A percentile compares a stretch with the other conserved stretches of the same genome.
These are phyloP conservation scores for Entonaema liquescens DNA, from an alignment of 495 filamentous ascomycete species.

Conservation along the genomic window DNA sequence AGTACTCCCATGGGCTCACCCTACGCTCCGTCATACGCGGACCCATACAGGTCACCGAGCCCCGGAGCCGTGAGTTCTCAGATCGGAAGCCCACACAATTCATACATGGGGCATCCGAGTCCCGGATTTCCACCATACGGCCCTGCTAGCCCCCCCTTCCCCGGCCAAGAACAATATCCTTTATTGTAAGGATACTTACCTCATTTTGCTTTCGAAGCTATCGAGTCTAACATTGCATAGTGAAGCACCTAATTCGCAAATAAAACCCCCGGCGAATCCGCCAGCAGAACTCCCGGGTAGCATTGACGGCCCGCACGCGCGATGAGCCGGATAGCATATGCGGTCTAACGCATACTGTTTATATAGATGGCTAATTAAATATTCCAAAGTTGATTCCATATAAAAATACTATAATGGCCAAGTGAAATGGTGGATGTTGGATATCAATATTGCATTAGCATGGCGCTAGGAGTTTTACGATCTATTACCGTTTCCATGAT, in stretches of 20 bases:
- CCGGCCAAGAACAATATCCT: conserved; percentile 1
- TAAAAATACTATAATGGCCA: background rate
- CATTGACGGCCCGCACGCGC: background rate
- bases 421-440: background rate
- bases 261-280: too few relatives aligned
- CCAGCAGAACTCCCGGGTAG: conserved; percentile 22
- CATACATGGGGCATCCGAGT: conserved; percentile 16
- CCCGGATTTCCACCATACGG: conserved; percentile 5
- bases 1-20: conserved; percentile 39
- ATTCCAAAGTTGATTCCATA: background rate
- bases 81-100: conserved; percentile 19
- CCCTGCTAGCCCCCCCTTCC: background rate
- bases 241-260: conserved; percentile 18
- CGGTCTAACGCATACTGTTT: background rate
- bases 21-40: conserved; percentile 6
- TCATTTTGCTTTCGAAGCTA: background rate
- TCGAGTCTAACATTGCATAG: conserved; percentile 9
- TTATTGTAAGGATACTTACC: conserved; percentile 5
- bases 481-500: background rate
- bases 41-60: conserved; percentile 16
- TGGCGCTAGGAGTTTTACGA: background rate
- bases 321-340: background rate
- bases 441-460: background rate
- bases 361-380: background rate
- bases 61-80: conserved; percentile 7